These are phyloP conservation scores for Malus hybrid DNA, from an alignment of 331 rosid species.

Conservation along the genomic window DNA sequence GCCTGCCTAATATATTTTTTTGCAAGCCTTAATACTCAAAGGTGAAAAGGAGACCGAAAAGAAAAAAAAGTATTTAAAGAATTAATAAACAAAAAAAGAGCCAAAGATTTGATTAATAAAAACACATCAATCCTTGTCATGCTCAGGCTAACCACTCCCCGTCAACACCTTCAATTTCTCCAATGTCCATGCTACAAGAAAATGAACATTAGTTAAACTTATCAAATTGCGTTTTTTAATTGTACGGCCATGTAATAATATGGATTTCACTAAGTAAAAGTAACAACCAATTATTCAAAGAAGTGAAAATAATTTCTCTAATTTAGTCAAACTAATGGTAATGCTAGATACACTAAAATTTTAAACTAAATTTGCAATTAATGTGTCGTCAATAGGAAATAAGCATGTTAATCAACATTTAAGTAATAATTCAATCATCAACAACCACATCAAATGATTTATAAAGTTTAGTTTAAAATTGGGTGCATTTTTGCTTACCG, in stretches of 20 bases:
- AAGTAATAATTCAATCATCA: too few species aligned
- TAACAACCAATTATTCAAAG: not conserved
- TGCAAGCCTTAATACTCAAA: constrained; percentile 35
- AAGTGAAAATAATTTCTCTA: not conserved
- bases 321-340: constrained; percentile 16
- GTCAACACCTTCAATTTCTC: constrained; percentile 81
- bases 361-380: too few species aligned
- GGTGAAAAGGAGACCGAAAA: constrained; percentile 9
- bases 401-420: too few species aligned
- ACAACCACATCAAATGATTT: too few species aligned
- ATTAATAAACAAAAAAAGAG: not conserved
- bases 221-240: not conserved
- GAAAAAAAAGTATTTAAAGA: constrained; percentile 1
- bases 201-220: constrained; percentile 8
- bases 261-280: too few species aligned
- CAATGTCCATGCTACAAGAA: constrained; percentile 74
- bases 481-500: too few species aligned
- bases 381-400: too few species aligned
- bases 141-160: constrained; percentile 85
- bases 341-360: too few species aligned
- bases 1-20: constrained; percentile 7
- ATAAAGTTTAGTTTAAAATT: too few species aligned
- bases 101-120: constrained; percentile 41
- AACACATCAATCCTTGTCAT: constrained; percentile 38
- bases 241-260: not conserved